Evolutionary conservation across 257 asterid species (phyloP), one percentile per base, ranked within the genome.

Genomic region (Nicotiana benthamiana): DNA sequence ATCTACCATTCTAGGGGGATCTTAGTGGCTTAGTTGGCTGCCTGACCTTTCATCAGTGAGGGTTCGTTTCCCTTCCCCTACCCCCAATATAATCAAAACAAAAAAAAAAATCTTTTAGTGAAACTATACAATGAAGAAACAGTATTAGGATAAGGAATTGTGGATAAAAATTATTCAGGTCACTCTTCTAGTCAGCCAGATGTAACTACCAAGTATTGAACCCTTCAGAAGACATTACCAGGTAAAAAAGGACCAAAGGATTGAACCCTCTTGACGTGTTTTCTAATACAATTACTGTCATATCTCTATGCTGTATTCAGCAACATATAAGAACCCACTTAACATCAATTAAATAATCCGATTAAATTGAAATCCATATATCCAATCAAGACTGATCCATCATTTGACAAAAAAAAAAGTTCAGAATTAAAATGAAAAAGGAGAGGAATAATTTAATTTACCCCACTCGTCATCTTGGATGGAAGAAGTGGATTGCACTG

Each of bases 401-500:
- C 6, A n/a, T 30, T 78, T 7, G 4, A 10, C n/a, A n/a, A 53
- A n/a, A 77, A 66, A 2, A 60, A 9, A 84, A 84, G 88, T 32
- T 22, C 12, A n/a, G 28, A 22, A 6, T 28, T 22, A 12, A 15
- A 24, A 13, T 17, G 18, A 54, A 8, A 20, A 66, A 24, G n/a
- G n/a, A 46, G n/a, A 74, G 12, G 8, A 53, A 22, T 40, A 8
- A 24, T 20, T 3, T 9, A 65, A 54, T 85, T 36, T 36, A 87
- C 90, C 90, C 90, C 90, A 87, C 87, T 91, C 97, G 26, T 93
- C 92, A 79, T 89, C 93, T 80, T 90, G 90, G 51, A 62, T 51
- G 75, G 92, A 82, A 85, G 86, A 75, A 85, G 91, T 53, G 87
- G 88, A 70, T 57, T 86, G 93, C 83, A 81, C 82, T 46, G 84